phyloP scores from a whole-genome alignment of 495 filamentous ascomycete species.

The Tuber aestivum region DNA sequence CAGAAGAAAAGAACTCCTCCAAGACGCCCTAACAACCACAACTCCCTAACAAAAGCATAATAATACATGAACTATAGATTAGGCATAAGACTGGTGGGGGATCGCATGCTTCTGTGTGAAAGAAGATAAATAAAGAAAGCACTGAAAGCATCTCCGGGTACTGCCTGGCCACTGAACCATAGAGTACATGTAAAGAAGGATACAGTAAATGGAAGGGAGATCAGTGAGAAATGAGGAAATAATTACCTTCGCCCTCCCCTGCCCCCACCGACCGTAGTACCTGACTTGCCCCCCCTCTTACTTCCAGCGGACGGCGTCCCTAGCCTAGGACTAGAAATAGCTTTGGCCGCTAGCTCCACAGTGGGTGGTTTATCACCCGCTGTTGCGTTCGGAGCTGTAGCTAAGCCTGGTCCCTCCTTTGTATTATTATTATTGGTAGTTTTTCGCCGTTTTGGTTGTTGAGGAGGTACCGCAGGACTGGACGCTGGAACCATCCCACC shows the following conservation, averaged over 20 bases:
- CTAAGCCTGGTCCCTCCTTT: conserved; percentile 29
- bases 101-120: conserved; percentile 27
- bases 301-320: conserved; percentile 33
- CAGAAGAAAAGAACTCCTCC: conserved; percentile 24
- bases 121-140: conserved; percentile 5
- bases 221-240: conserved; percentile 14
- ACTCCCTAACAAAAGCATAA: conserved; percentile 15
- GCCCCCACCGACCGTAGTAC: conserved; percentile 27
- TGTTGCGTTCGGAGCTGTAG: conserved; percentile 17
- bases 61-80: conserved; percentile 5
- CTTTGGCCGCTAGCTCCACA: conserved; percentile 23
- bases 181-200: conserved; percentile 10
- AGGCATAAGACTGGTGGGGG: conserved; percentile 8
- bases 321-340: conserved; percentile 31
- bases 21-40: conserved; percentile 20
- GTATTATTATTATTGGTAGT: conserved; percentile 28
- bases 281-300: conserved; percentile 35
- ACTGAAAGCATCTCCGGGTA: background rate
- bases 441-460: conserved; percentile 34
- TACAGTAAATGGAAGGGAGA: conserved; percentile 12
- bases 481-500: conserved; percentile 27
- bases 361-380: conserved; percentile 28
- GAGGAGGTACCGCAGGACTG: conserved; percentile 13
- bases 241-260: conserved; percentile 38
- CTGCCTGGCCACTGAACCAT: background rate